These are phyloP conservation scores for Mucor racemosus DNA, from an alignment of 371 early-diverging fungal species.

Conservation along the genomic window DNA sequence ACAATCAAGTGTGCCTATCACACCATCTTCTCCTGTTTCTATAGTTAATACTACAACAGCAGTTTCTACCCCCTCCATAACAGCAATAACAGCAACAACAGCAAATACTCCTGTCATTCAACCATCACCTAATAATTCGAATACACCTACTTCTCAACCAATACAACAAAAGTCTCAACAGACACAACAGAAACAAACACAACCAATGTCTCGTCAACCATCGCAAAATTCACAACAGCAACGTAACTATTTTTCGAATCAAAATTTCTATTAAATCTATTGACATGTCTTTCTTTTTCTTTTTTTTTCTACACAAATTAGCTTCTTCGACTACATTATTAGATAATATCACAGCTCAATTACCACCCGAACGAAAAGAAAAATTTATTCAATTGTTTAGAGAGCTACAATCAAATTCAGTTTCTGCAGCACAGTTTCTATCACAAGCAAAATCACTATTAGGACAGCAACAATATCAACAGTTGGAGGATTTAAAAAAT, in stretches of 20 bases:
- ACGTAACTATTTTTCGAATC: not conserved
- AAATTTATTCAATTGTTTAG: constrained; percentile 42
- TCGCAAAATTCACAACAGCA: constrained; percentile 9
- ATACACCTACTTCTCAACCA: not conserved
- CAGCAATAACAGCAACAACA: not conserved
- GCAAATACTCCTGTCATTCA: not conserved
- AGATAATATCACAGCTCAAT: constrained; percentile 44
- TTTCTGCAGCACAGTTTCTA: constrained; percentile 44
- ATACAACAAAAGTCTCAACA: constrained; percentile 17
- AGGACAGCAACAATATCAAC: constrained; percentile 48
- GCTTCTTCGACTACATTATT: constrained; percentile 38
- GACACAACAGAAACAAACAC: constrained; percentile 8
- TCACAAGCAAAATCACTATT: constrained; percentile 40
- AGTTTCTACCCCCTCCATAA: not conserved
- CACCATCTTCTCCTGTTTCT: constrained; percentile 9
- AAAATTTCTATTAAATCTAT: not conserved
- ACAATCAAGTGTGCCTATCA: not conserved
- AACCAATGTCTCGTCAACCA: not conserved
- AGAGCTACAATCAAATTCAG: constrained; percentile 37
- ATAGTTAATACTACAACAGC: not conserved
- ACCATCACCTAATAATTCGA: not conserved
- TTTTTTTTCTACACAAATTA: not conserved
- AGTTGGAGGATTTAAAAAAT: constrained; percentile 50
- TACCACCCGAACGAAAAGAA: constrained; percentile 43
- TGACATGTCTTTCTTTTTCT: not conserved